These are phyloP conservation scores for Oryza glumipatula DNA, from an alignment of 176 grass and related monocot genomes.

Conservation along the genomic window DNA sequence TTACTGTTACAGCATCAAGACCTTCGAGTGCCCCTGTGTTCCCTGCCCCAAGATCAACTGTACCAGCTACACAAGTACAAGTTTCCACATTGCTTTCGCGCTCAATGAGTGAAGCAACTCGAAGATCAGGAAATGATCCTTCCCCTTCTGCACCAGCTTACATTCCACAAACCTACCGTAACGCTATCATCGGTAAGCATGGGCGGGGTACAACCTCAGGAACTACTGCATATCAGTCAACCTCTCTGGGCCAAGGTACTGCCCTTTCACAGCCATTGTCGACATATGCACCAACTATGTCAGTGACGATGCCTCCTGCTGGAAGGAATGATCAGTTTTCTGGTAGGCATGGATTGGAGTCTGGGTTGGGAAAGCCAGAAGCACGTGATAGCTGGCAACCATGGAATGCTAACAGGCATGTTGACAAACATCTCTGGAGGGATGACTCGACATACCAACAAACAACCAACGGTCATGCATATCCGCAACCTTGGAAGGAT, in stretches of 20 bases:
- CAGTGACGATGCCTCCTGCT: constrained; percentile 49
- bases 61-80: constrained; percentile 52
- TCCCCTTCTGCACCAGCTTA: constrained; percentile 60
- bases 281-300: constrained; percentile 50
- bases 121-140: constrained; percentile 50
- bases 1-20: constrained; percentile 55
- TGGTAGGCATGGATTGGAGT: constrained; percentile 50
- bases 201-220: constrained; percentile 26
- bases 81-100: constrained; percentile 55
- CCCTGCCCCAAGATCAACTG: constrained; percentile 52
- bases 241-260: constrained; percentile 45
- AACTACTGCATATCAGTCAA: constrained; percentile 33
- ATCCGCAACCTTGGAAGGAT: constrained; percentile 43
- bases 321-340: constrained; percentile 48
- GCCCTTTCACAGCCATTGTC: constrained; percentile 43
- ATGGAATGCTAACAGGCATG: constrained; percentile 53
- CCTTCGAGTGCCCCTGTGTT: constrained; percentile 82
- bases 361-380: constrained; percentile 50
- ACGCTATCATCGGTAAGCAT: constrained; percentile 64
- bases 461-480: constrained; percentile 34
- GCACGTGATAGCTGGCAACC: constrained; percentile 50
- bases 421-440: constrained; percentile 45
- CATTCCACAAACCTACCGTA: constrained; percentile 69
- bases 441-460: constrained; percentile 41
- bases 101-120: constrained; percentile 67